Evolutionary conservation across 768 basidiomycete species (phyloP).

Genomic region (Suillus subalutaceus): DNA sequence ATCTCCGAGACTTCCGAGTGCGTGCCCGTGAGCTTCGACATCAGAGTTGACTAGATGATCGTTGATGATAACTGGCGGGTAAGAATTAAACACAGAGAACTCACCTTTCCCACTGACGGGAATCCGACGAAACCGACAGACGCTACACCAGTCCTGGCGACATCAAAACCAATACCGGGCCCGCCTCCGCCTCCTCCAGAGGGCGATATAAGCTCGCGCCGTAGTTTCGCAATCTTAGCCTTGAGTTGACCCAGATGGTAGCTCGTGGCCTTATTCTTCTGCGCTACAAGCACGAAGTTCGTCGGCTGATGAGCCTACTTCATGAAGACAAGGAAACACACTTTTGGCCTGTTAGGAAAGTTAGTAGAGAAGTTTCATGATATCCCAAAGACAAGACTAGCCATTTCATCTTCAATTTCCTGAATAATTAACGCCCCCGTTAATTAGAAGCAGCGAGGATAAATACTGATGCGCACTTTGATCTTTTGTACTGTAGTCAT

Average conservation of each 20-base stretch:
- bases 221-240: conserved; percentile 96
- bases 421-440: conserved; percentile 31
- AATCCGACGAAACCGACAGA: conserved; percentile 93
- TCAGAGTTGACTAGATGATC: conserved; percentile 73
- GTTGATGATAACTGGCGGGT: conserved; percentile 12
- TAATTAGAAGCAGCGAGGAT: conserved; percentile 21
- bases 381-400: conserved; percentile 39
- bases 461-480: conserved; percentile 50
- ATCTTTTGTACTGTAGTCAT: conserved; percentile 95
- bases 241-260: conserved; percentile 97
- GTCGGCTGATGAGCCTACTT: conserved; percentile 16
- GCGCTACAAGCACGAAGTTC: conserved; percentile 53
- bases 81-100: conserved; percentile 11
- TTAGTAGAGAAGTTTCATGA: not conserved
- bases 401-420: conserved; percentile 99
- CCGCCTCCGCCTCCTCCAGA: conserved; percentile 83
- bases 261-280: conserved; percentile 95
- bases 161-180: conserved; percentile 93
- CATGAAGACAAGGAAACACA: conserved; percentile 40
- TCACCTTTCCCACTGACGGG: conserved; percentile 93
- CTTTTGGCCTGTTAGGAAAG: conserved; percentile 66
- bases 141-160: conserved; percentile 96
- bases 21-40: conserved; percentile 96
- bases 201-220: conserved; percentile 88
- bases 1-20: conserved; percentile 96